These are phyloP conservation scores for Croton setiger DNA, from an alignment of 441 rosid genomes.

Conservation along the genomic window DNA sequence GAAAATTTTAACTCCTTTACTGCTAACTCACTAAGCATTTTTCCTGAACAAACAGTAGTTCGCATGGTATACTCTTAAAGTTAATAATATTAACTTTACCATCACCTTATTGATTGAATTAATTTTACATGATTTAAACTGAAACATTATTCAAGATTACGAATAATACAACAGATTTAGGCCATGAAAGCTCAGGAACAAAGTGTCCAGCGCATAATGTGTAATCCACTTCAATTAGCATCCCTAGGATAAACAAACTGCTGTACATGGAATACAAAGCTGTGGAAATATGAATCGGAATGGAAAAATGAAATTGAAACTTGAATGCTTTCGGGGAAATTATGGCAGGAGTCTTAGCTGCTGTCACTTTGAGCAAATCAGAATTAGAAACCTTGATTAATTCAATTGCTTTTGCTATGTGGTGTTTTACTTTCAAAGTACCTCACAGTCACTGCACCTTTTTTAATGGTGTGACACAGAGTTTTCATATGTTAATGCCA, in stretches of 20 bases:
- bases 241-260: constrained; percentile 3
- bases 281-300: constrained; percentile 4
- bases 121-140: not conserved
- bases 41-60: not conserved
- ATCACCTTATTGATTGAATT: not conserved
- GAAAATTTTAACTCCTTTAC: not conserved
- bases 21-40: not conserved
- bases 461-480: not conserved
- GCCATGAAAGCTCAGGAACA: not conserved
- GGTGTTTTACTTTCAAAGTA: not conserved
- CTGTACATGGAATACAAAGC: not conserved
- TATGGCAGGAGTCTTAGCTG: not conserved
- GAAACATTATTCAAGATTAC: not conserved
- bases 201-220: constrained; percentile 5
- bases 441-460: not conserved
- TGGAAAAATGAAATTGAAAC: not conserved
- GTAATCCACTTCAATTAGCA: not conserved
- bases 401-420: not conserved
- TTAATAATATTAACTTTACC: not conserved
- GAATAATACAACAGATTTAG: not conserved
- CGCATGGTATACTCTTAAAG: not conserved
- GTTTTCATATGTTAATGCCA: not conserved
- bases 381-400: not conserved
- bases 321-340: not conserved
- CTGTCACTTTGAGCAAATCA: not conserved